Evolutionary conservation across 331 rosid genomes (phyloP), one percentile per base, ranked within the genome.

Genomic region (Malus hybrid): DNA sequence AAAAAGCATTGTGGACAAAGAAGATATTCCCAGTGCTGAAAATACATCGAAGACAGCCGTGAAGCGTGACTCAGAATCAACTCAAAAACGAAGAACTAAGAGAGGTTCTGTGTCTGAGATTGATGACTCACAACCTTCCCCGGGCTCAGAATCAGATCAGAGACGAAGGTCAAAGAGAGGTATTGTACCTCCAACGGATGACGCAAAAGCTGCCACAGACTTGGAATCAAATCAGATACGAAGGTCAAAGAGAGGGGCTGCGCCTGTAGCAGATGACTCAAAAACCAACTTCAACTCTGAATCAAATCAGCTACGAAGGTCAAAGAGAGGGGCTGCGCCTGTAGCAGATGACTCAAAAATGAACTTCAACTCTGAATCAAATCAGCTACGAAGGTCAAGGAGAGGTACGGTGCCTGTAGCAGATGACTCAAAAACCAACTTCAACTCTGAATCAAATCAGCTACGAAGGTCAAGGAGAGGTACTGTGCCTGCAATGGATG

Each of bases 11-110:
- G 76, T 15, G 44, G 65, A 50, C 63, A 77, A 79, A 71, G 87
- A 77, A 70, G 80, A 56, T 22, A 70, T 48, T 5, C 32, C 7
- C 29, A 46, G 4, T 19, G 57, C 69, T 19, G 33, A 72, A 57
- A 81, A 69, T 72, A 76, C 66, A 81, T 29, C 78, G 9, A 86
- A 81, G 55, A 24, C 71, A 4, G 62, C 50, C n/a, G 29, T n/a
- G 70, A 80, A 65, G 39, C 9, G 24, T 27, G 61, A 70, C 59
- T 20, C 73, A 6, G 46, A 69, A 65, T 60, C 75, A 7, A 76
- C 52, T 20, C 72, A 67, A 76, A 46, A 74, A 24, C 39, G 7
- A 44, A 28, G 32, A 29, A 22, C 33, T 2, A 69, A 77, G 56
- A 69, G 27, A 46, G 42, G 67, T 62, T 5, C 9, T 6, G n/a